Conservation (phyloP, 306 rosid species). For the Rubus idaeus region DNA sequence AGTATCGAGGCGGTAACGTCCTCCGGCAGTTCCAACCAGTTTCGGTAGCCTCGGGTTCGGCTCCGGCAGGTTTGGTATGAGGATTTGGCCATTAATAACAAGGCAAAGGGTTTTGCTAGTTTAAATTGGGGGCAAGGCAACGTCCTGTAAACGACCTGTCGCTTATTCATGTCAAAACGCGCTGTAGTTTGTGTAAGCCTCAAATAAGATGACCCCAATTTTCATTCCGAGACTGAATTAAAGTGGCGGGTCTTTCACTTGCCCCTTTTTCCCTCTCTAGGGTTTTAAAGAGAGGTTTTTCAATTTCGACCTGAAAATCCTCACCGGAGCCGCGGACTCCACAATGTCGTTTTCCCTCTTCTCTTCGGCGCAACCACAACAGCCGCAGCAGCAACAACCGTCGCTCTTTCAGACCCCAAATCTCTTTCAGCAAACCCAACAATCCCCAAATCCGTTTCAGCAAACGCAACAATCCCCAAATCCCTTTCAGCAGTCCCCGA, state of each 20-base stretch:
- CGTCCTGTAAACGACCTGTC: too few species aligned
- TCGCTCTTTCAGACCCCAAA: constrained; percentile 48
- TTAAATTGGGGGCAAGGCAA: too few species aligned
- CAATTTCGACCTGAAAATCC: constrained; percentile 11
- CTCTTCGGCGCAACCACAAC: constrained; percentile 61
- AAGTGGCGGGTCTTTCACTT: constrained; percentile 18
- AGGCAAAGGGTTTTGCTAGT: not conserved
- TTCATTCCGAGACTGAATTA: not conserved
- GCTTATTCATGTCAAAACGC: too few species aligned
- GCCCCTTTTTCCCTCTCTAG: constrained; percentile 49
- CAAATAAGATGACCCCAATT: not conserved
- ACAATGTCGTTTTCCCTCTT: constrained; percentile 78
- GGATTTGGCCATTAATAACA: not conserved
- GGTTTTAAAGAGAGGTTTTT: constrained; percentile 53
- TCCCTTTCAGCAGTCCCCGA: constrained; percentile 24
- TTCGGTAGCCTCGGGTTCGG: not conserved
- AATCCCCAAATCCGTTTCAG: constrained; percentile 29
- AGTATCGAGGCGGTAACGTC: not conserved
- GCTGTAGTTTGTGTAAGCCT: too few species aligned
- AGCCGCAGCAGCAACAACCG: constrained; percentile 35
- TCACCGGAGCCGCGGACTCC: not conserved
- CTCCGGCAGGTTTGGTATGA: not conserved
- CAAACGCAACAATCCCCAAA: constrained; percentile 20
- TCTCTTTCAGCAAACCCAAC: constrained; percentile 23
- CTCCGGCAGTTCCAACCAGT: constrained; percentile 5